Conservation (phyloP, 1,284 basidiomycete genomes). For the Apiotrichum gamsii region DNA sequence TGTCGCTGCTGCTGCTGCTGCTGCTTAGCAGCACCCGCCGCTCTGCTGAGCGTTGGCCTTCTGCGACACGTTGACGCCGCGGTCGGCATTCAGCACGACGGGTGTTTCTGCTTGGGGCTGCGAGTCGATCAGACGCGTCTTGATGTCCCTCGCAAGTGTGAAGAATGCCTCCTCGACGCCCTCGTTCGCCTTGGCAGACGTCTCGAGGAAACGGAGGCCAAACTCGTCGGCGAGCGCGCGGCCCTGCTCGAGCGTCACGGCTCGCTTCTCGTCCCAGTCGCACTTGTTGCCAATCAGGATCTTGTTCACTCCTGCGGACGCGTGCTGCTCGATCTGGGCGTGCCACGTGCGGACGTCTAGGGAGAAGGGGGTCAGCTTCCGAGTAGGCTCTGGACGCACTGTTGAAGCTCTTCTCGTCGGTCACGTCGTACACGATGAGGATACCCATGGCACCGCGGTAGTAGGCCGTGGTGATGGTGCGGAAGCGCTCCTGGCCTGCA, state of each 20-base stretch:
- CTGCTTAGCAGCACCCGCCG: slow-evolving; percentile 39
- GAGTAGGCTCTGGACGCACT: slow-evolving; percentile 66
- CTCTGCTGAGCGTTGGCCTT: slow-evolving; percentile 15
- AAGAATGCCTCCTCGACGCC: slow-evolving; percentile 99
- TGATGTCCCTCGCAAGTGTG: slow-evolving; percentile 91
- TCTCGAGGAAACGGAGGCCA: slow-evolving; percentile 95
- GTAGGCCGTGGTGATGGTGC: slow-evolving; percentile 99
- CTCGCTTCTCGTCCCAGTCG: slow-evolving; percentile 96
- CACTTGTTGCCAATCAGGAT: slow-evolving; percentile 99
- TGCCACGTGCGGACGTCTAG: slow-evolving; percentile 98
- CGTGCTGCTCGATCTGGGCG: slow-evolving; percentile 96
- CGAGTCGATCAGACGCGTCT: slow-evolving; percentile 91
- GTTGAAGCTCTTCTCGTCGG: slow-evolving; percentile 95
- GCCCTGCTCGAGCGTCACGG: slow-evolving; percentile 67
- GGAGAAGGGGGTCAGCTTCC: background rate
- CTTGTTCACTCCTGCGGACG: slow-evolving; percentile 98
- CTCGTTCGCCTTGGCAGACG: slow-evolving; percentile 93
- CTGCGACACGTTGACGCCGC: slow-evolving; percentile 37
- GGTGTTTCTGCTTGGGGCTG: slow-evolving; percentile 60
- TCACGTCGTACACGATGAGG: slow-evolving; percentile 96
- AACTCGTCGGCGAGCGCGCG: slow-evolving; percentile 69
- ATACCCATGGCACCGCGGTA: slow-evolving; percentile 99
- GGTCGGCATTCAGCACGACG: slow-evolving; percentile 30
- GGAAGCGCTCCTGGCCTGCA: slow-evolving; percentile 89
- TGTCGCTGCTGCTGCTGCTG: too few relatives aligned